phyloP scores from a whole-genome alignment of 306 rosid genomes.

The Rubus idaeus region DNA sequence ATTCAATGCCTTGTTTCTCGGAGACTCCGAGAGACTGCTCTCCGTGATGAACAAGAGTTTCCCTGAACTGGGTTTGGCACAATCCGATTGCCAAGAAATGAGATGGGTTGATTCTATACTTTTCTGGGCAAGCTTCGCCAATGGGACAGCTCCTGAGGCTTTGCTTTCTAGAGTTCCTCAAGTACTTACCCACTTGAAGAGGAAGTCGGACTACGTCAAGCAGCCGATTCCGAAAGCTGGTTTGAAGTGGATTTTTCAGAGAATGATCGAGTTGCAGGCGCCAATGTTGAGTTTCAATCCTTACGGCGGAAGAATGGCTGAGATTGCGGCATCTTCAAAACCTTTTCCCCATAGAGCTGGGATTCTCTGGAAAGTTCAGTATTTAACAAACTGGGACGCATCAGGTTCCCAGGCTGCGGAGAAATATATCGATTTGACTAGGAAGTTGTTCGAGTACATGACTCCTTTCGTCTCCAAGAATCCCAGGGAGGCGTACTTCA shows the following conservation, averaged over 20 bases:
- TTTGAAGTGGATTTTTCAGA: conserved; percentile 26
- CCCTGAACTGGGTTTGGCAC: conserved; percentile 48
- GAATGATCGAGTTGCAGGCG: conserved; percentile 22
- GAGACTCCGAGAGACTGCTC: conserved; percentile 43
- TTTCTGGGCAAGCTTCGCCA: conserved; percentile 20
- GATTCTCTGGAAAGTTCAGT: conserved; percentile 27
- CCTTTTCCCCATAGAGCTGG: conserved; percentile 40
- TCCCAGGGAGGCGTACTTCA: conserved; percentile 34
- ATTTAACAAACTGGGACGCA: conserved; percentile 25
- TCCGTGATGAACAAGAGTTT: conserved; percentile 43
- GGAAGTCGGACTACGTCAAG: conserved; percentile 35
- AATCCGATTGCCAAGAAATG: conserved; percentile 46
- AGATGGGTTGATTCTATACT: conserved; percentile 52
- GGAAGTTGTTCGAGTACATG: conserved; percentile 24
- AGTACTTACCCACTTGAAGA: conserved; percentile 4
- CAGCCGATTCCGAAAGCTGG: conserved; percentile 30
- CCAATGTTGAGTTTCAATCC: conserved; percentile 31
- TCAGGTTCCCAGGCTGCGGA: background rate
- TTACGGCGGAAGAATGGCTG: conserved; percentile 36
- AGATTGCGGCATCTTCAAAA: conserved; percentile 22
- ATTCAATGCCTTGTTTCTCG: conserved; percentile 47
- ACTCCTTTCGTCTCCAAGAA: conserved; percentile 36
- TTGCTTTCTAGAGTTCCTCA: conserved; percentile 17
- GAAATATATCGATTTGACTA: conserved; percentile 11
- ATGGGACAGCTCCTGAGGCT: background rate